Conservation (phyloP, 768 basidiomycete genomes). For the Leccinellum luteum region DNA sequence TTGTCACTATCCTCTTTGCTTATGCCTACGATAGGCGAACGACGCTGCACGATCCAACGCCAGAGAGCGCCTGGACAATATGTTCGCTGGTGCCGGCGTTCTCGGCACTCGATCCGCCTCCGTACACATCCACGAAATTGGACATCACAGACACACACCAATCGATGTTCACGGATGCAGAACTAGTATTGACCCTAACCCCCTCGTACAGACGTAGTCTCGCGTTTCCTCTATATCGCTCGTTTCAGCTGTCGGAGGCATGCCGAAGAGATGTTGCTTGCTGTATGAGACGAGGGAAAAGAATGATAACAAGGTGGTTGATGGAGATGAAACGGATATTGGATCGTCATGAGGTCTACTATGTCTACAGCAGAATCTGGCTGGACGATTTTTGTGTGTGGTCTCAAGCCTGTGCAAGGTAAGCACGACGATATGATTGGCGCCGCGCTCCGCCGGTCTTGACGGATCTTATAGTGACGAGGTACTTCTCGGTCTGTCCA, state of each 20-base stretch:
- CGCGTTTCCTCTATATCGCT: constrained; percentile 77
- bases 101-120: constrained; percentile 76
- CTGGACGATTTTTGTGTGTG: constrained; percentile 83
- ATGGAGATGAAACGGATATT: constrained; percentile 71
- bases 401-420: constrained; percentile 72
- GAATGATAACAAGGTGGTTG: constrained; percentile 60
- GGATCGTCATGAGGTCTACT: constrained; percentile 83
- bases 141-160: constrained; percentile 4
- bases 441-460: constrained; percentile 1
- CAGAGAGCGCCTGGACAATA: constrained; percentile 89
- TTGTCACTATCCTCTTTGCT: constrained; percentile 73
- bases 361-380: constrained; percentile 87
- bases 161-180: constrained; percentile 37
- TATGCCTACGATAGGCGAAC: constrained; percentile 80
- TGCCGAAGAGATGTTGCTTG: constrained; percentile 64
- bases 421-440: constrained; percentile 18
- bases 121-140: constrained; percentile 34
- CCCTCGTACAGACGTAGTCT: constrained; percentile 74
- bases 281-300: constrained; percentile 58
- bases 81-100: constrained; percentile 70
- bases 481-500: constrained; percentile 45
- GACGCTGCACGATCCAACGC: constrained; percentile 74
- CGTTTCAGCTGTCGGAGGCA: constrained; percentile 67
- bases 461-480: constrained; percentile 49
- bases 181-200: constrained; percentile 50